Evolutionary conservation across 257 asterid species (phyloP), one percentile per base, ranked within the genome.

Genomic region (Solanum sejunctum): DNA sequence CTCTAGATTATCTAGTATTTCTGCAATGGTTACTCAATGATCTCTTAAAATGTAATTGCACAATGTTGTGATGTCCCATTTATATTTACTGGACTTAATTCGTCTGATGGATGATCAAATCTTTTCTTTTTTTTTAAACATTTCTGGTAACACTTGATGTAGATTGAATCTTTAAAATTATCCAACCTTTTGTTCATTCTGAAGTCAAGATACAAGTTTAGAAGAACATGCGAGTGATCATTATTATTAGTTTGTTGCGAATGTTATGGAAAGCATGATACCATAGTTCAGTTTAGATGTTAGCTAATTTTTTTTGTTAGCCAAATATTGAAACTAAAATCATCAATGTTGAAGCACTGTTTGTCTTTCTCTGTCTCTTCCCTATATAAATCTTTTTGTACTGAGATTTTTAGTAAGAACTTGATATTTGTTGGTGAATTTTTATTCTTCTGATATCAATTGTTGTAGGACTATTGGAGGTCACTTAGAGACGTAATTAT

Each of bases 1-100:
- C 83, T 85, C 87, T 85, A 82, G 81, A 88, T 89, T 80, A 83
- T 72, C 83, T 88, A 89, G 85, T 87, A 60, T 86, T 79, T 81
- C 49, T 88, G 93, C 88, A 72, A 84, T 91, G 95, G 91, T 81
- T 91, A 90, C 87, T 73, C 18, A 86, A 73, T 85, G 43, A 52
- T 88, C 91, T 85, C 84, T 85, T 89, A 85, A 86, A 87, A 86
- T 85, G 89, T 87, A 81, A 87, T 87, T 77, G 84, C 47, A 41
- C 39, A 83, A 87, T 88, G 84, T 75, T 89, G 88, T 82, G 89
- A 88, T 88, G 86, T 91, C 86, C 83, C 85, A 75, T 77, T 84
- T 84, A 77, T 85, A 75, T 83, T 87, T 87, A 75, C 83, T 86
- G 88, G 88, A 86, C 89, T 85, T 87, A 70, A 86, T 87, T 89